Evolutionary conservation across 2,329 filamentous ascomycete genomes (phyloP).

Genomic region (Microcyclospora pomicola): DNA sequence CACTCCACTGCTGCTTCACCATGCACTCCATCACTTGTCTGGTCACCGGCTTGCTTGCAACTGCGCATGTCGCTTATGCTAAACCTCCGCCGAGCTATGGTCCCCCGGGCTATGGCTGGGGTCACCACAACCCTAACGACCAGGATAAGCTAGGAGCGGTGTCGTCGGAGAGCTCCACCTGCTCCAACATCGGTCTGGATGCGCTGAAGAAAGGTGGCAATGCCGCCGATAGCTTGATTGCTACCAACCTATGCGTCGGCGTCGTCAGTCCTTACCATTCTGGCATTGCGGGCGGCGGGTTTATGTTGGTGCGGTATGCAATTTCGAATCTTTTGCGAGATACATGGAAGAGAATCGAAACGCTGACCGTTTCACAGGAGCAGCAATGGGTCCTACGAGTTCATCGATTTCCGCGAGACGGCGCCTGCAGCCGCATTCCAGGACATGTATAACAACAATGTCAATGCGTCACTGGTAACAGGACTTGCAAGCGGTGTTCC

Average conservation of each 20-base stretch:
- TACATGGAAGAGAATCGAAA: no score
- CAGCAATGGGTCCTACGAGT: constrained; percentile 62
- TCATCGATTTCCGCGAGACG: constrained; percentile 79
- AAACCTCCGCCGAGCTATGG: neutral
- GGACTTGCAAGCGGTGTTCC: constrained; percentile 45
- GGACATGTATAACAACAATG: constrained; percentile 72
- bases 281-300: constrained; percentile 82
- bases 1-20: neutral
- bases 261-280: constrained; percentile 34
- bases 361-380: constrained; percentile 14
- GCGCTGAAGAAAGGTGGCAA: constrained; percentile 36
- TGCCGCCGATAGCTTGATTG: constrained; percentile 37
- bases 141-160: constrained; percentile 29
- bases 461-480: constrained; percentile 45
- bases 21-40: neutral
- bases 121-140: constrained; percentile 4
- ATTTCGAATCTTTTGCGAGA: no score
- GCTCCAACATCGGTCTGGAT: constrained; percentile 34
- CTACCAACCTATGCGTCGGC: constrained; percentile 34
- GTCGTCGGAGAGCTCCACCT: constrained; percentile 31
- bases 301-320: constrained; percentile 55
- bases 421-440: constrained; percentile 69
- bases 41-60: neutral
- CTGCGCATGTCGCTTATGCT: neutral
- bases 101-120: neutral